Conservation (phyloP, 169 alveolate genomes). For the Plasmodium inui region DNA sequence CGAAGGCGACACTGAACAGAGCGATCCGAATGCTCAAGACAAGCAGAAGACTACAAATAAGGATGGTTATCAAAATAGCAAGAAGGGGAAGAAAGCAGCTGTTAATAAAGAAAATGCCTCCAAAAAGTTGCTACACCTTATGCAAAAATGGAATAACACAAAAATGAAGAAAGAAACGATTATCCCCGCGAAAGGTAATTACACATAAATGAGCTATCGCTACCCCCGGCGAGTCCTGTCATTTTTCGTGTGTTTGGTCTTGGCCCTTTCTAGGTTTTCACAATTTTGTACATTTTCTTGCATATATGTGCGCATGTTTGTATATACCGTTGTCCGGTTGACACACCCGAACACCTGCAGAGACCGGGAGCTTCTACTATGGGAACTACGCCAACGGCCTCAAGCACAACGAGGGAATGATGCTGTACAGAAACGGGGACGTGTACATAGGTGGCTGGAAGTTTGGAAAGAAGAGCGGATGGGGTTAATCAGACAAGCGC, state of each 20-base stretch:
- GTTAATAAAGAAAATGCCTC: constrained; percentile 16
- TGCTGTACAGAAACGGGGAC: constrained; percentile 62
- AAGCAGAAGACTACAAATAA: neutral
- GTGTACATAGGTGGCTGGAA: constrained; percentile 46
- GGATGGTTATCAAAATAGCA: neutral
- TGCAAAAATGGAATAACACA: constrained; percentile 18
- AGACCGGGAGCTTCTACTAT: constrained; percentile 23
- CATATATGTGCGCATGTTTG: neutral
- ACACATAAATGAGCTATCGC: neutral
- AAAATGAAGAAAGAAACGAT: constrained; percentile 18
- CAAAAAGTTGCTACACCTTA: constrained; percentile 12
- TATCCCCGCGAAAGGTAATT: constrained; percentile 1
- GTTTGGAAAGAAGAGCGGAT: constrained; percentile 62
- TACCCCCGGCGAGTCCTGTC: neutral
- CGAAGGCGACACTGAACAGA: neutral
- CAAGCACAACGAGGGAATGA: constrained; percentile 54
- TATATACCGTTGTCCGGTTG: neutral
- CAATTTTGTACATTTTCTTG: neutral
- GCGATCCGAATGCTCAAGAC: neutral
- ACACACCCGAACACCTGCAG: neutral
- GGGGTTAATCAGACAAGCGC: constrained; percentile 9
- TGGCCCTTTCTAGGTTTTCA: neutral
- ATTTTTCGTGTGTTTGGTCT: neutral
- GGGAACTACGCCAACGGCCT: constrained; percentile 58
- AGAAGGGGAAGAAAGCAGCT: neutral